Evolutionary conservation across 164 flowering plant genomes (phyloP).

Genomic region (Liriodendron chinense): DNA sequence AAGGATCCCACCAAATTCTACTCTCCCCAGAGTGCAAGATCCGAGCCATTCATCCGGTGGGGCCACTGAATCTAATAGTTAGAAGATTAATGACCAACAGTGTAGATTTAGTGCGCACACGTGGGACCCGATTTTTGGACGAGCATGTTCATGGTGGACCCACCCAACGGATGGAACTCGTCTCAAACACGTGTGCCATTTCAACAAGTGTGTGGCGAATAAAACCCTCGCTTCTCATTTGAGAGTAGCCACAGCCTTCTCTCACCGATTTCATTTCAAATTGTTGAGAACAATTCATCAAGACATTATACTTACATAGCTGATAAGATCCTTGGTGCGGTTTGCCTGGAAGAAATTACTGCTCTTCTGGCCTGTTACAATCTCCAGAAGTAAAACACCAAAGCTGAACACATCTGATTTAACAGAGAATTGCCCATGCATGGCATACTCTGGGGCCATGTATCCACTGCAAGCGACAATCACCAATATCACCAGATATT

Average conservation of each 20-base stretch:
- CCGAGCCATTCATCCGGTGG: too few relatives aligned
- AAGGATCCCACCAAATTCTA: too few relatives aligned
- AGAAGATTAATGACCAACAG: too few relatives aligned
- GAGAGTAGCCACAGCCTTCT: neutral
- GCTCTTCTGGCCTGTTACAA: constrained; percentile 28
- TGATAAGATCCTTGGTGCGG: constrained; percentile 12
- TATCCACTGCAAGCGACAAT: constrained; percentile 33
- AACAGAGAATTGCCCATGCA: constrained; percentile 34
- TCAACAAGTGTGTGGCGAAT: too few relatives aligned
- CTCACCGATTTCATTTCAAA: neutral
- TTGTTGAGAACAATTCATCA: neutral
- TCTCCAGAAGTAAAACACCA: constrained; percentile 47
- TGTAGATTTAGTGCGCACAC: too few relatives aligned
- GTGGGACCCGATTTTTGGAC: too few relatives aligned
- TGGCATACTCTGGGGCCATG: constrained; percentile 50
- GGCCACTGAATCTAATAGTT: too few relatives aligned
- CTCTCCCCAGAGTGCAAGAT: too few relatives aligned
- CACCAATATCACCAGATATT: neutral
- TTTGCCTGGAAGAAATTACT: constrained; percentile 15
- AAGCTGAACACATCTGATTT: constrained; percentile 53
- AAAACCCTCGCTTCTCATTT: too few relatives aligned
- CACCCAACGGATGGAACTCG: neutral
- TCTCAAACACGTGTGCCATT: too few relatives aligned
- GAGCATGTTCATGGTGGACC: too few relatives aligned
- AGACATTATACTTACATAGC: constrained; percentile 23